phyloP scores from a whole-genome alignment of 768 basidiomycete genomes.

The Mycena belliarum region DNA sequence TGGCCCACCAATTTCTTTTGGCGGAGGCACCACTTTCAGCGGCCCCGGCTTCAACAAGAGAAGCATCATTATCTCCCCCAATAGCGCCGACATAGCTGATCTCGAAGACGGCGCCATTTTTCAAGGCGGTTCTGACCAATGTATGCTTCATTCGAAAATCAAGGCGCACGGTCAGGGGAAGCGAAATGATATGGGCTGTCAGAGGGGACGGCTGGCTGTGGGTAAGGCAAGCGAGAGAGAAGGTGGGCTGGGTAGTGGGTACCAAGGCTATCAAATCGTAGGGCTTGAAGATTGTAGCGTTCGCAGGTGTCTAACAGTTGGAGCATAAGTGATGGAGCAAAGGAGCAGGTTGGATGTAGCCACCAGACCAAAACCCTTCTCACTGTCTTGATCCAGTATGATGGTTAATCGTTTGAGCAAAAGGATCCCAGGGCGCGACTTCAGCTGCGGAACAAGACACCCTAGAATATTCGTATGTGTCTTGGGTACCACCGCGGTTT shows the following conservation, averaged over 20 bases:
- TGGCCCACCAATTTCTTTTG: conserved; percentile 86
- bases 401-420: conserved; percentile 81
- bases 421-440: conserved; percentile 57
- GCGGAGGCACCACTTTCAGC: conserved; percentile 54
- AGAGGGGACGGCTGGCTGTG: conserved; percentile 74
- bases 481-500: conserved; percentile 72
- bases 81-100: conserved; percentile 76
- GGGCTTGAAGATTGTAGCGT: conserved; percentile 54
- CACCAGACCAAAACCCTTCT: conserved; percentile 84
- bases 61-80: conserved; percentile 56
- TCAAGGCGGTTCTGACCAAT: conserved; percentile 74
- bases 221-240: conserved; percentile 79
- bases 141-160: conserved; percentile 86
- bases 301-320: conserved; percentile 63
- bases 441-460: conserved; percentile 57
- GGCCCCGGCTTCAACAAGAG: conserved; percentile 45
- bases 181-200: conserved; percentile 78
- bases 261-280: conserved; percentile 81
- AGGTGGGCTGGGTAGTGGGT: conserved; percentile 71
- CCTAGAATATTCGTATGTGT: conserved; percentile 67
- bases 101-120: conserved; percentile 84
- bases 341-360: conserved; percentile 22
- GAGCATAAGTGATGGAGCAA: neutral
- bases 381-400: conserved; percentile 78
- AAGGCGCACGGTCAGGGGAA: conserved; percentile 76